phyloP scores from a whole-genome alignment of 352 stramenopile genomes.

The Pythium periplocum region DNA sequence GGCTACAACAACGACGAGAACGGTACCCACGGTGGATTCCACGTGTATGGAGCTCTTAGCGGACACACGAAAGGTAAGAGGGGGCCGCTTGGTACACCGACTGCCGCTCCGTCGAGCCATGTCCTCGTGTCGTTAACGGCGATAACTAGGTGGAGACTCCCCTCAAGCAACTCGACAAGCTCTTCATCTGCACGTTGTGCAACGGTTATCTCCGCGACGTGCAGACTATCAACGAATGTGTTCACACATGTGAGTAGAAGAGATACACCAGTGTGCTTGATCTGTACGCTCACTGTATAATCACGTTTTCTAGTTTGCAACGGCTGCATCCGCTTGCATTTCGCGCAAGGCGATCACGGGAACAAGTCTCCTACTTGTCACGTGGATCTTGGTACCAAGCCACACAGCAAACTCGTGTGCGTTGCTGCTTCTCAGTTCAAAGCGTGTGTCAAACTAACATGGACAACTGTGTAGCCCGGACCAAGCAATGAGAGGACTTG shows the following conservation, averaged over 20 bases:
- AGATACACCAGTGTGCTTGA: neutral
- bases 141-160: conserved; percentile 30
- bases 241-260: conserved; percentile 57
- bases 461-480: conserved; percentile 32
- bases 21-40: too few species aligned
- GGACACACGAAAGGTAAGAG: conserved; percentile 2
- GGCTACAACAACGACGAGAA: too few species aligned
- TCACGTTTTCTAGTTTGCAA: conserved; percentile 37
- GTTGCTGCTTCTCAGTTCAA: conserved; percentile 6
- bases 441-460: neutral
- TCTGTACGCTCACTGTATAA: neutral
- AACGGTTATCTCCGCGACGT: conserved; percentile 61
- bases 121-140: neutral
- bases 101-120: too few species aligned
- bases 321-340: conserved; percentile 48
- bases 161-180: conserved; percentile 40
- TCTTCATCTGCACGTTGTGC: conserved; percentile 63
- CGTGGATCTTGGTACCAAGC: conserved; percentile 39
- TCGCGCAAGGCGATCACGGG: conserved; percentile 23
- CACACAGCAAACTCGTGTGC: conserved; percentile 47
- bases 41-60: neutral
- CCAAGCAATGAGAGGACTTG: conserved; percentile 47
- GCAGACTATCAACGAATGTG: conserved; percentile 72
- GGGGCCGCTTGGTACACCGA: too few species aligned
- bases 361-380: conserved; percentile 41